Evolutionary conservation across 352 stramenopile genomes (phyloP).

Genomic region (Paralagenidium karlingii): DNA sequence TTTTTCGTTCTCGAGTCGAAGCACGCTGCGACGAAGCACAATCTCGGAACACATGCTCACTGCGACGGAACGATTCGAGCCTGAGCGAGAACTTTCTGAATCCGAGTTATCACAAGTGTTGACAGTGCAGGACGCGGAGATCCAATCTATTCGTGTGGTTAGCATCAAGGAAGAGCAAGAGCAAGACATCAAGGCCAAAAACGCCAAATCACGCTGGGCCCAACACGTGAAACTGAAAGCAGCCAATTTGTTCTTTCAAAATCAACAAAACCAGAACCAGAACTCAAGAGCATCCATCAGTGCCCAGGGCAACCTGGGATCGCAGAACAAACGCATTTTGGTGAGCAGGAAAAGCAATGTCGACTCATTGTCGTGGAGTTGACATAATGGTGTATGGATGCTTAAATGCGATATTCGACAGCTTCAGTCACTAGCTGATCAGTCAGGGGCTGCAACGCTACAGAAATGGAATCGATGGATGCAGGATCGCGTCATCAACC

Average conservation of each 20-base stretch:
- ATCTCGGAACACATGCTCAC: constrained; percentile 78
- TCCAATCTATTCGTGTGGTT: constrained; percentile 60
- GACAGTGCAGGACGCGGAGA: constrained; percentile 28
- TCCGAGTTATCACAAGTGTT: constrained; percentile 66
- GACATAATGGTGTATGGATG: too few species aligned
- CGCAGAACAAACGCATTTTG: not conserved
- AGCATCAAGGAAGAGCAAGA: constrained; percentile 76
- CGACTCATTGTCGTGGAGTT: not conserved
- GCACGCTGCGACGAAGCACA: constrained; percentile 64
- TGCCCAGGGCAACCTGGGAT: not conserved
- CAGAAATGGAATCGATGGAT: constrained; percentile 80
- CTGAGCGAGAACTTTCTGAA: constrained; percentile 59
- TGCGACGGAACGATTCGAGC: constrained; percentile 74
- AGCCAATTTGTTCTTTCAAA: constrained; percentile 54
- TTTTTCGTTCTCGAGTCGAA: constrained; percentile 67
- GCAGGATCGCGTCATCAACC: too few species aligned
- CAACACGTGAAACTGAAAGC: constrained; percentile 81
- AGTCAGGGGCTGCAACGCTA: constrained; percentile 51
- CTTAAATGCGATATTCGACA: too few species aligned
- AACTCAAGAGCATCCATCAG: not conserved
- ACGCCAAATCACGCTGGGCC: constrained; percentile 70
- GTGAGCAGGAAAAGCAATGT: not conserved
- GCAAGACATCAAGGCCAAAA: constrained; percentile 68
- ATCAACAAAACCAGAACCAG: not conserved
- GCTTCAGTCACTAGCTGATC: too few species aligned